These are phyloP conservation scores for Carex arenaria DNA, from an alignment of 202 grass and related monocot species.

Conservation along the genomic window DNA sequence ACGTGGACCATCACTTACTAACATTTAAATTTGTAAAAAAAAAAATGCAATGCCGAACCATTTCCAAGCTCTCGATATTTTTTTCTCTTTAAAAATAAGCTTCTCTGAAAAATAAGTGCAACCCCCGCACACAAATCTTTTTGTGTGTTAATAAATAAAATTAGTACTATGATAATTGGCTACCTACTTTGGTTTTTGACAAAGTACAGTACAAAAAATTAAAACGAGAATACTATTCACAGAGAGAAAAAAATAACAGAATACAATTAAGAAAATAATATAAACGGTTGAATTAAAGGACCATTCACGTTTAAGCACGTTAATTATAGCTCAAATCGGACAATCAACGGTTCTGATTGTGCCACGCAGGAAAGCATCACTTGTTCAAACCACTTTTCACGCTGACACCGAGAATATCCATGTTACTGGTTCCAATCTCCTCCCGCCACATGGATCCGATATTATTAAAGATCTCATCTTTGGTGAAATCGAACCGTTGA, in stretches of 20 bases:
- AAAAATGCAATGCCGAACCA: neutral
- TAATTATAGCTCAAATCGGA: conserved; percentile 21
- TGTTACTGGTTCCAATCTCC: conserved; percentile 25
- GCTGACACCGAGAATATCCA: conserved; percentile 28
- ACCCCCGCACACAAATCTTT: neutral
- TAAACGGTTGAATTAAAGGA: neutral
- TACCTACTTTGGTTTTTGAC: neutral
- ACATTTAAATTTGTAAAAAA: neutral
- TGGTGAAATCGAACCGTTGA: conserved; percentile 30
- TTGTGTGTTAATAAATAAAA: neutral
- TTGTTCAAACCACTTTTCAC: conserved; percentile 11
- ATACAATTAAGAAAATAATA: neutral
- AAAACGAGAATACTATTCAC: neutral
- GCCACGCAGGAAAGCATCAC: neutral
- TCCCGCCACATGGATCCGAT: conserved; percentile 43
- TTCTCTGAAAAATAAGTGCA: neutral
- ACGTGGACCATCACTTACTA: conserved; percentile 13
- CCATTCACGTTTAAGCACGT: conserved; percentile 37
- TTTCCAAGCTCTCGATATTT: neutral
- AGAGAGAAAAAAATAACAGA: neutral
- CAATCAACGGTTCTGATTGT: neutral
- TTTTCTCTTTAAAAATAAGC: neutral
- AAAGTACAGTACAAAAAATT: neutral
- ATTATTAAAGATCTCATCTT: conserved; percentile 9
- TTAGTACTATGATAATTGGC: neutral